These are phyloP conservation scores for Phytophthora pisi DNA, from an alignment of 352 stramenopile species.

Conservation along the genomic window DNA sequence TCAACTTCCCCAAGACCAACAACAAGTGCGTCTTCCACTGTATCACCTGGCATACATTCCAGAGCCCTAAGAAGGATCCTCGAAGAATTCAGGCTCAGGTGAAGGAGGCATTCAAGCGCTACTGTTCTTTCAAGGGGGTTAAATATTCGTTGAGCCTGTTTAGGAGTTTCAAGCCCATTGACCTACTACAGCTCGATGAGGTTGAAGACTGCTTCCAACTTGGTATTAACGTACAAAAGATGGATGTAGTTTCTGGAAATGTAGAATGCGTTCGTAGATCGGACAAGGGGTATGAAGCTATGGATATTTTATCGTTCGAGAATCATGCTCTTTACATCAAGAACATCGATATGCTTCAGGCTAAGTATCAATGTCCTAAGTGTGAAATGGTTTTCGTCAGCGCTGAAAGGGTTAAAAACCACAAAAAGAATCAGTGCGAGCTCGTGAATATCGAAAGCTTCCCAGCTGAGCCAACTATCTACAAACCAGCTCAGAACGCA, in stretches of 20 bases:
- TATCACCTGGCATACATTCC: neutral
- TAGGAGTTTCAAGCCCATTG: slow-evolving; percentile 3
- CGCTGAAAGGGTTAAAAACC: neutral
- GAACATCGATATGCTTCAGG: slow-evolving; percentile 1
- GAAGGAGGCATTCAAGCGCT: neutral
- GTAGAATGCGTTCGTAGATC: slow-evolving; percentile 1
- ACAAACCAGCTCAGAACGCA: neutral
- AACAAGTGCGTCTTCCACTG: slow-evolving; percentile 12
- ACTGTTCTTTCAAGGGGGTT: slow-evolving; percentile 5
- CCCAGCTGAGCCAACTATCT: neutral
- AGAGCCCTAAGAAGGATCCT: neutral
- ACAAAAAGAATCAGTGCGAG: slow-evolving; percentile 5
- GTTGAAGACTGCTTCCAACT: neutral
- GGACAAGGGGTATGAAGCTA: neutral
- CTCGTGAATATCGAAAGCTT: slow-evolving; percentile 1
- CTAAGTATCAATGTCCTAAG: neutral
- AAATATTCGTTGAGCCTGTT: neutral
- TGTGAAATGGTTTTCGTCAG: slow-evolving; percentile 13
- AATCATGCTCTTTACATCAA: slow-evolving; percentile 5
- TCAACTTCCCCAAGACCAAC: slow-evolving; percentile 13
- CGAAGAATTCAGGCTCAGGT: neutral
- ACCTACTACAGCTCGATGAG: slow-evolving; percentile 11
- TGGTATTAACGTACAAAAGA: neutral
- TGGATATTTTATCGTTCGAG: slow-evolving; percentile 2
- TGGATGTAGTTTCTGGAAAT: neutral